A percentile compares a stretch with the other conserved stretches of the same genome.
Evolutionary conservation across 2,329 filamentous ascomycete genomes (phyloP).

Genomic region (Clonostachys sp.): DNA sequence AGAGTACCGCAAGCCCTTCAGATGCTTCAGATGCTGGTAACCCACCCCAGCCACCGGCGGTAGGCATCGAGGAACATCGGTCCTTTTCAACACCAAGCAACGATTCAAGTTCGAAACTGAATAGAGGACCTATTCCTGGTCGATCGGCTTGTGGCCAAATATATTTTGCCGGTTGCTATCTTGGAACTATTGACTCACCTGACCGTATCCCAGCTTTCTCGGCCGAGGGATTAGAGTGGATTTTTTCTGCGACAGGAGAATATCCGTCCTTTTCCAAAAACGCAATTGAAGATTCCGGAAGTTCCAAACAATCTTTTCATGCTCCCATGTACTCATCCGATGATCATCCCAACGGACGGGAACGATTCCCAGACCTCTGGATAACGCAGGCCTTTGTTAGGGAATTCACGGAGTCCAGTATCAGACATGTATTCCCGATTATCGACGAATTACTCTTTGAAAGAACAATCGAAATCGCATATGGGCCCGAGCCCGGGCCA

Average conservation of each 20-base stretch:
- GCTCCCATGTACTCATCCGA: neutral
- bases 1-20: neutral
- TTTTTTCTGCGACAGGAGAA: neutral
- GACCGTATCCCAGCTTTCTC: slow-evolving; percentile 1
- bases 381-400: slow-evolving; percentile 8
- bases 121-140: neutral
- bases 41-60: neutral
- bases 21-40: neutral
- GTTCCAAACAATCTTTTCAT: too few relatives aligned
- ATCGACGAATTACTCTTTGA: slow-evolving; percentile 33
- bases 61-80: neutral
- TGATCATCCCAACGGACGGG: neutral
- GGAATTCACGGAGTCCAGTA: slow-evolving; percentile 10
- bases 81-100: neutral
- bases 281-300: neutral
- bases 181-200: slow-evolving; percentile 1
- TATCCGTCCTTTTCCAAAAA: neutral
- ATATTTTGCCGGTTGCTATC: neutral
- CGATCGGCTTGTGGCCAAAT: neutral
- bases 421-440: slow-evolving; percentile 34
- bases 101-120: neutral
- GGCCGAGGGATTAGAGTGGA: neutral
- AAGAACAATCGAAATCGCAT: slow-evolving; percentile 32
- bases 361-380: neutral
- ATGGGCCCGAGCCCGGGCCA: slow-evolving; percentile 13